Evolutionary conservation across 176 grass and related monocot genomes (phyloP), one percentile per base, ranked within the genome.

Genomic region (Dendrocalamus sinicus): DNA sequence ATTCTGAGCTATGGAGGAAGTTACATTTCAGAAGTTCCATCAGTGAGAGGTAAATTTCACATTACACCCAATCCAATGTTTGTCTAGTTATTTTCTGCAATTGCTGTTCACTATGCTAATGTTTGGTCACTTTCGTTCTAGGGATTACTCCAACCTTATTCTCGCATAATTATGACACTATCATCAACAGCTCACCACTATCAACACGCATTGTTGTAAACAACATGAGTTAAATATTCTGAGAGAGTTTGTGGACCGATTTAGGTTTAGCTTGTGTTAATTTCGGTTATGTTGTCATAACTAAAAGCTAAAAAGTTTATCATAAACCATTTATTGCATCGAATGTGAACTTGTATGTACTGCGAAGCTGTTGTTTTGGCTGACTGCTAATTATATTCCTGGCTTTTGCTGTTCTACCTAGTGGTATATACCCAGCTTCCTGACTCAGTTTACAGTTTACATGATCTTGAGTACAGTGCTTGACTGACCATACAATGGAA

Each of bases 1-100:
- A 28, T 98, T 98, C 87, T 98, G 83, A 92, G 64, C 59, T 76
- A 72, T 24, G 4, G 47, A n/a, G 24, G 12, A 67, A 64, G 52
- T 51, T 19, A 8, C 60, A 72, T 64, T 76, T 80, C 4, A 6
- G 22, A 62, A 85, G 70, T 30, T 81, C 54, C 66, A 84, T 75
- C 50, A 30, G 39, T 59, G 48, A 89, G 73, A 79, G 88, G 91
- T 90, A 74, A 77, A 39, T 23, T 89, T 61, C 14, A 14, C 4
- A 47, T 40, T 8, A 23, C 39, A 65, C 51, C 20, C 20, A 20
- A 41, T 59, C 13, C 19, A 40, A 13, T 83, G 16, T 69, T 87
- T 87, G 11, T 70, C 35, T 75, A 54, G 19, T 76, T 88, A 68
- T 76, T 80, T 4, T 44, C 37, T 12, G 19, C 73, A 72, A 73